Base-by-base conservation (phyloP, 2,329 filamentous ascomycete genomes). In the Epichloe gansuensis region DNA sequence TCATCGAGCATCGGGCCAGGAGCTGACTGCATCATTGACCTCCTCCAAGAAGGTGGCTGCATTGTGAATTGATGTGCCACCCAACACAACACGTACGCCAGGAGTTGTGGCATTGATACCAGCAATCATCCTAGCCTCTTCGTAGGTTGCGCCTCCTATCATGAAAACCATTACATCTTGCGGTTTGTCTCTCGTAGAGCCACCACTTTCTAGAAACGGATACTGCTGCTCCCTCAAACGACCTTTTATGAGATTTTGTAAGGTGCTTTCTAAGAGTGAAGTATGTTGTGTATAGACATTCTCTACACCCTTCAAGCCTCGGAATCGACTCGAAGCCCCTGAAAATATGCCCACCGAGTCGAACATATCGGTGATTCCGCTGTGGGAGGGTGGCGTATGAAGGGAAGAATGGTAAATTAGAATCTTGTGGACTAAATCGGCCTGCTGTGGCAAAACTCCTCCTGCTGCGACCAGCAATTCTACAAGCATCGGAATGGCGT, bases 271-370 rank as follows among this genome's bases (percentile, higher is more conserved):
- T 15, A 98, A 69, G 23, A 89, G 77, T 0, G 94, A 89, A 5
- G 89, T 94, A 67, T 98, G 93, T 66, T 98, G 94, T 0, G 93
- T 98, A 66, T 98, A 98, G 31, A 98, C 93, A 61, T 98, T 98
- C 66, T 98, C 94, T 1, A 98, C 93, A 2, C 93, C 93, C 64
- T 97, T 96, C 13, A 98, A 75, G 0, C 93, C 93, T 63, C 95
- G 95, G 67, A 98, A 89, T 5, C 90, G 82, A 62, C 85, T 88
- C 40, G 89, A 79, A 11, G 90, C 89, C 12, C 87, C 87, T 0
- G 88, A 87, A 68, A 98, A 95, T 57, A 98, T 91, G 4, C 89
- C 91, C 0, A 85, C 81, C 0, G 88, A 85, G 62, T 97, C 90
- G 61, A 98, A 97, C 6, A 97, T 81, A 58, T 97, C 91, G 0